A percentile compares a stretch with the other conserved stretches of the same genome.
phyloP scores from a whole-genome alignment of 73 alveolate genomes.

The Uronychia binucleata region DNA sequence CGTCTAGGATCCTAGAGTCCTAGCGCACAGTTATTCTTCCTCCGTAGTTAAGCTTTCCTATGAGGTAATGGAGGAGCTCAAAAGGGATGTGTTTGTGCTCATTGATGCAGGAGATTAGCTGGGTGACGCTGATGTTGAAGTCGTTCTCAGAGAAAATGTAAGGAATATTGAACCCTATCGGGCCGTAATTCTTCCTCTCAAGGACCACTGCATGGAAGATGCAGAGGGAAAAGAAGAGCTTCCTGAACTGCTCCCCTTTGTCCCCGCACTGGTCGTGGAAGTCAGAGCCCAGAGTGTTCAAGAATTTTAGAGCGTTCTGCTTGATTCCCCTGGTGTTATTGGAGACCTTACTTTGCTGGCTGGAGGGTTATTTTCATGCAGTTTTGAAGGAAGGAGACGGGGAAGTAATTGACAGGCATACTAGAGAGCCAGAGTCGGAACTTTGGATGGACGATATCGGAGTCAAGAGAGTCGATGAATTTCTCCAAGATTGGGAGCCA shows the following conservation, averaged over 20 bases:
- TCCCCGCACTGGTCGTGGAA: conserved; percentile 6
- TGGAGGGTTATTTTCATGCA: conserved; percentile 34
- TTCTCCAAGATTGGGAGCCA: conserved; percentile 48
- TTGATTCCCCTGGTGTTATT: conserved; percentile 13
- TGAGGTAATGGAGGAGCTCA: conserved; percentile 27
- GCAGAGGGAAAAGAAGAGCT: conserved; percentile 31
- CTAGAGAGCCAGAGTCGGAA: conserved; percentile 50
- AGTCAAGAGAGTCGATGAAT: not conserved
- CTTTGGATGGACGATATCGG: conserved; percentile 5
- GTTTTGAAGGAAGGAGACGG: conserved; percentile 30
- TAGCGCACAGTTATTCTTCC: conserved; percentile 32
- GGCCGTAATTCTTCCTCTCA: conserved; percentile 96
- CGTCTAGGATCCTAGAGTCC: conserved; percentile 36
- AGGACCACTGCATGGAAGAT: conserved; percentile 92
- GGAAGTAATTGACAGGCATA: conserved; percentile 47
- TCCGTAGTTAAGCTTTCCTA: conserved; percentile 45
- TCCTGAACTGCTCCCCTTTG: conserved; percentile 22
- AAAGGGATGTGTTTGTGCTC: conserved; percentile 29
- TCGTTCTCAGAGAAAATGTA: conserved; percentile 72
- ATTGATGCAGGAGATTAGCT: conserved; percentile 2
- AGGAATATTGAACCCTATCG: conserved; percentile 94
- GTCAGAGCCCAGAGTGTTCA: conserved; percentile 19
- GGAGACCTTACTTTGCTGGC: conserved; percentile 14
- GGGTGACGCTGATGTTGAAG: conserved; percentile 27
- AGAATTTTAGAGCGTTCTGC: conserved; percentile 23